Percentiles rank a stretch among this genome's conserved stretches.
Conservation (phyloP, 164 flowering plant genomes). For the Aristolochia californica region DNA sequence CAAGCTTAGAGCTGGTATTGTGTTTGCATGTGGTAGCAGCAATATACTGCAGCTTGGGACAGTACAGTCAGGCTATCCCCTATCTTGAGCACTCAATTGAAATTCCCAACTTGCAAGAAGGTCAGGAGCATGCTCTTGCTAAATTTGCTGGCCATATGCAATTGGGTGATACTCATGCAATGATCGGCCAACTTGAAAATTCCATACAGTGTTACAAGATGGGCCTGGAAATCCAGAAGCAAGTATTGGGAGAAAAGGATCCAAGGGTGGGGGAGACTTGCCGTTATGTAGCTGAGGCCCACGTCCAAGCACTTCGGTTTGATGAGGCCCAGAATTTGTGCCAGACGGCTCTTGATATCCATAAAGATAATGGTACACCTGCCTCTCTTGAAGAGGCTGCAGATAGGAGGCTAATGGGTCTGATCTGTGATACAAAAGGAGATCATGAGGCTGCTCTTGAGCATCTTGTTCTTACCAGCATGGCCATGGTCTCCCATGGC, state of each 20-base stretch:
- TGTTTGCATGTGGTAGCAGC: slow-evolving; percentile 82
- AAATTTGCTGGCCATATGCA: slow-evolving; percentile 95
- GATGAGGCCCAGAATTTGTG: slow-evolving; percentile 80
- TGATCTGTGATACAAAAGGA: slow-evolving; percentile 84
- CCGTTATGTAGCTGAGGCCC: slow-evolving; percentile 86
- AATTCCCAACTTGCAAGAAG: slow-evolving; percentile 63
- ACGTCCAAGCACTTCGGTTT: slow-evolving; percentile 83
- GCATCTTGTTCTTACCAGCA: slow-evolving; percentile 86
- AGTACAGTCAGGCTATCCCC: slow-evolving; percentile 66
- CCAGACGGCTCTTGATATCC: slow-evolving; percentile 79
- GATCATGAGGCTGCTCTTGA: slow-evolving; percentile 92
- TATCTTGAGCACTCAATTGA: slow-evolving; percentile 69
- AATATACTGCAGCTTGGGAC: slow-evolving; percentile 71
- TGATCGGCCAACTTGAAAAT: slow-evolving; percentile 81
- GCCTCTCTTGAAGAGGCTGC: slow-evolving; percentile 87
- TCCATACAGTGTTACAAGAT: slow-evolving; percentile 51
- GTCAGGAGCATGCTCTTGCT: slow-evolving; percentile 84
- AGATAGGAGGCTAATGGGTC: slow-evolving; percentile 94
- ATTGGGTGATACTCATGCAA: slow-evolving; percentile 86
- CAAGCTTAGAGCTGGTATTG: slow-evolving; percentile 82
- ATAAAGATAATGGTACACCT: slow-evolving; percentile 54
- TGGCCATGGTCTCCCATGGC: slow-evolving; percentile 85
- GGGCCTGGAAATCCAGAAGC: slow-evolving; percentile 70
- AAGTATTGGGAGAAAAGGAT: slow-evolving; percentile 66
- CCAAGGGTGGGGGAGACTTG: slow-evolving; percentile 94